Percentiles rank a stretch among this genome's conserved stretches.
These are phyloP conservation scores for Begonia masoniana DNA, from an alignment of 306 rosid genomes.

Conservation along the genomic window DNA sequence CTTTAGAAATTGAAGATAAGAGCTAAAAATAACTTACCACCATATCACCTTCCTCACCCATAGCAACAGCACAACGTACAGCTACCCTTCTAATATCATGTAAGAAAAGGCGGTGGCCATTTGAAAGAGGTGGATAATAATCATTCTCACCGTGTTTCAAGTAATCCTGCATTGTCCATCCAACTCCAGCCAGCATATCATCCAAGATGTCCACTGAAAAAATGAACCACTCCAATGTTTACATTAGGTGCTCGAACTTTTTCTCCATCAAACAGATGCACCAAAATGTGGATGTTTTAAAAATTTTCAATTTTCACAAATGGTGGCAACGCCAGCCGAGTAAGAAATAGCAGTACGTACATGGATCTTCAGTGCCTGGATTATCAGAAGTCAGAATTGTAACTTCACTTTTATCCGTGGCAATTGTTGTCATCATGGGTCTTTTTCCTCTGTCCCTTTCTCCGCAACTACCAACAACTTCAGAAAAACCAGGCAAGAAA, in stretches of 20 bases:
- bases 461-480: constrained; percentile 74
- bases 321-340: not conserved
- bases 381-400: constrained; percentile 87
- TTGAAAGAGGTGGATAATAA: constrained; percentile 90
- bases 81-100: constrained; percentile 87
- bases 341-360: constrained; percentile 30
- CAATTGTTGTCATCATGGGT: constrained; percentile 91
- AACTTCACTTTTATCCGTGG: constrained; percentile 85
- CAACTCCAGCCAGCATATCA: constrained; percentile 91
- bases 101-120: constrained; percentile 84
- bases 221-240: constrained; percentile 12
- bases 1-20: constrained; percentile 7
- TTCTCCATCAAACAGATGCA: constrained; percentile 3
- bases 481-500: constrained; percentile 12
- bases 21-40: constrained; percentile 65
- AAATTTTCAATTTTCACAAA: too few relatives aligned
- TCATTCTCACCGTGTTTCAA: constrained; percentile 83
- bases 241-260: constrained; percentile 11
- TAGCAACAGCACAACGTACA: constrained; percentile 92
- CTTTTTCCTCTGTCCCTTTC: constrained; percentile 79
- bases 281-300: too few relatives aligned
- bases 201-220: constrained; percentile 84
- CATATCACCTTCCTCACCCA: constrained; percentile 98
- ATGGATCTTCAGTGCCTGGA: constrained; percentile 78
- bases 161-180: constrained; percentile 98